Evolutionary conservation across 768 basidiomycete genomes (phyloP).

Genomic region (Calocybe indica): DNA sequence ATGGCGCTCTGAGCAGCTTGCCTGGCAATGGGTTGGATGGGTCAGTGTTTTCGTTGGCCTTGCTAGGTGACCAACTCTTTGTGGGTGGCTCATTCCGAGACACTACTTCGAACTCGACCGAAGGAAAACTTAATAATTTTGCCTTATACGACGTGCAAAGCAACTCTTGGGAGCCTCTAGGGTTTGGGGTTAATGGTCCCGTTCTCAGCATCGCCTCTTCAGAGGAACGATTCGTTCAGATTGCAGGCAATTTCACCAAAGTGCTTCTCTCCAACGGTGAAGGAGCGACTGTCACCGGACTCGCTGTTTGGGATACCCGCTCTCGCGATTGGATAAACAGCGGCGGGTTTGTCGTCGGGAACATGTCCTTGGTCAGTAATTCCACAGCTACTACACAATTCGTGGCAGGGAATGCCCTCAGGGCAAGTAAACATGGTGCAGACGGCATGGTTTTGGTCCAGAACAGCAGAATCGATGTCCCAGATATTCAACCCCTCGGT

Average conservation of each 20-base stretch:
- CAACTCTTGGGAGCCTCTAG: slow-evolving; percentile 63
- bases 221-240: slow-evolving; percentile 44
- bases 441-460: slow-evolving; percentile 75
- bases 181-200: slow-evolving; percentile 68
- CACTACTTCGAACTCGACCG: slow-evolving; percentile 47
- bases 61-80: slow-evolving; percentile 61
- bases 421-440: slow-evolving; percentile 61
- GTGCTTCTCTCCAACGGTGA: slow-evolving; percentile 26
- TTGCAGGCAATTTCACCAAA: slow-evolving; percentile 73
- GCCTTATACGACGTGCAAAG: slow-evolving; percentile 65
- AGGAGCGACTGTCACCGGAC: slow-evolving; percentile 45
- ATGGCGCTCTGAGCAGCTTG: slow-evolving; percentile 47
- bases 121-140: slow-evolving; percentile 50
- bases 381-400: slow-evolving; percentile 56
- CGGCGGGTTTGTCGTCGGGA: slow-evolving; percentile 70
- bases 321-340: slow-evolving; percentile 62
- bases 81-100: slow-evolving; percentile 88
- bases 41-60: slow-evolving; percentile 59
- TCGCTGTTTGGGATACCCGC: slow-evolving; percentile 69
- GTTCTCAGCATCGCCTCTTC: slow-evolving; percentile 56
- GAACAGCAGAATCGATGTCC: slow-evolving; percentile 52
- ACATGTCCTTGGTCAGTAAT: slow-evolving; percentile 65
- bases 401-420: slow-evolving; percentile 60
- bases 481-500: slow-evolving; percentile 55
- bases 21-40: slow-evolving; percentile 75